These are phyloP conservation scores for Prorocentrum cordatum DNA, from an alignment of 169 alveolate species.

Conservation along the genomic window DNA sequence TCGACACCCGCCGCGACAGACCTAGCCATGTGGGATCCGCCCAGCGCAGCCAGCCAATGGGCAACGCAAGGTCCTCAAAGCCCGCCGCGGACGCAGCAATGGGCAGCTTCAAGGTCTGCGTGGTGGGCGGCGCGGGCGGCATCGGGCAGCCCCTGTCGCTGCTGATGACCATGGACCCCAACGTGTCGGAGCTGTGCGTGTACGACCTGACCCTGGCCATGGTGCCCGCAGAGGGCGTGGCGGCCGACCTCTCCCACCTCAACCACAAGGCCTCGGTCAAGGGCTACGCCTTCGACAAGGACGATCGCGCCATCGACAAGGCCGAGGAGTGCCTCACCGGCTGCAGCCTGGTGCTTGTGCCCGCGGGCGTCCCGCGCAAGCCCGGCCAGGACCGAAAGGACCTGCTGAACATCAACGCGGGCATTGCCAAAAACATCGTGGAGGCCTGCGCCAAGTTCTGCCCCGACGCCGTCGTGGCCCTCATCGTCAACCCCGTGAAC, in stretches of 20 bases:
- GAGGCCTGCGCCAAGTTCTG: constrained; percentile 76
- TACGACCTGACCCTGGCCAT: constrained; percentile 63
- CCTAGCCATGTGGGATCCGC: no score
- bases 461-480: constrained; percentile 76
- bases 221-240: constrained; percentile 71
- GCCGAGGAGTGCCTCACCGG: constrained; percentile 53
- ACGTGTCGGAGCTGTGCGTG: constrained; percentile 28
- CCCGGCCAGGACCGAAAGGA: constrained; percentile 67
- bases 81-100: no score
- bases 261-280: constrained; percentile 73
- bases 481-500: constrained; percentile 77
- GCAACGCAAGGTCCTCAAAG: no score
- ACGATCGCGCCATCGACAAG: constrained; percentile 31
- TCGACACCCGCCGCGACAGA: no score
- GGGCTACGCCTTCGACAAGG: constrained; percentile 71
- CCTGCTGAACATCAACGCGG: constrained; percentile 72
- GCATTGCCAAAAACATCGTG: constrained; percentile 73
- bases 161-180: constrained; percentile 71
- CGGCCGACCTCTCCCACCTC: constrained; percentile 61
- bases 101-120: constrained; percentile 59
- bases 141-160: constrained; percentile 70
- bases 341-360: constrained; percentile 43
- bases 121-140: constrained; percentile 70
- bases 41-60: no score
- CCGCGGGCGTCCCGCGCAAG: constrained; percentile 68